Evolutionary conservation across 345 rosid genomes (phyloP).

Genomic region (Gossypium ekmanianum): DNA sequence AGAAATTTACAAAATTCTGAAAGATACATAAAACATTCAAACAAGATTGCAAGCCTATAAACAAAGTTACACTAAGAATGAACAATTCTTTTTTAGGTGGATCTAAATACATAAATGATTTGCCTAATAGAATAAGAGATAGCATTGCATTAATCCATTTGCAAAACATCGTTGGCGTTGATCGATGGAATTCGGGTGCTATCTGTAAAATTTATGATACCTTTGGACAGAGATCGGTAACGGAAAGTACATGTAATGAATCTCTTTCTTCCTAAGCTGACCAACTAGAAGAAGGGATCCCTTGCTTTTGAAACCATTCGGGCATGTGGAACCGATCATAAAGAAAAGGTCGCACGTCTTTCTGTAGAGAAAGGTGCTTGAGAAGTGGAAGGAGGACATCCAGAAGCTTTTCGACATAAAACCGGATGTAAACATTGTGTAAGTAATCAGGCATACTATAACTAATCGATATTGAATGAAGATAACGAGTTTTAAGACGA

Average conservation of each 20-base stretch:
- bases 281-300: slow-evolving; percentile 70
- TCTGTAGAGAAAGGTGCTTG: slow-evolving; percentile 74
- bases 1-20: not conserved
- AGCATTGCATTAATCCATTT: slow-evolving; percentile 18
- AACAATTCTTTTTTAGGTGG: slow-evolving; percentile 12
- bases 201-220: slow-evolving; percentile 25
- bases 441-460: slow-evolving; percentile 14
- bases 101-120: slow-evolving; percentile 18
- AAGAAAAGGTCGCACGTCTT: slow-evolving; percentile 71
- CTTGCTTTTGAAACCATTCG: slow-evolving; percentile 93
- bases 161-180: not conserved
- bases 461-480: not conserved
- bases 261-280: slow-evolving; percentile 14
- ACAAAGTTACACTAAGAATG: slow-evolving; percentile 27
- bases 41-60: not conserved
- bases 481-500: not conserved
- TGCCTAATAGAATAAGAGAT: slow-evolving; percentile 18
- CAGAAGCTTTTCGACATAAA: slow-evolving; percentile 60
- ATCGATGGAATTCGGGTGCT: slow-evolving; percentile 21
- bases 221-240: not conserved
- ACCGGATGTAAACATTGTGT: not conserved
- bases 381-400: slow-evolving; percentile 89
- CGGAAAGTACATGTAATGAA: not conserved
- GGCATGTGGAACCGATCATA: slow-evolving; percentile 85
- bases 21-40: not conserved